Percentiles rank a stretch among this genome's conserved stretches.
phyloP scores from a whole-genome alignment of 257 asterid genomes.

The Cordia subcordata region DNA sequence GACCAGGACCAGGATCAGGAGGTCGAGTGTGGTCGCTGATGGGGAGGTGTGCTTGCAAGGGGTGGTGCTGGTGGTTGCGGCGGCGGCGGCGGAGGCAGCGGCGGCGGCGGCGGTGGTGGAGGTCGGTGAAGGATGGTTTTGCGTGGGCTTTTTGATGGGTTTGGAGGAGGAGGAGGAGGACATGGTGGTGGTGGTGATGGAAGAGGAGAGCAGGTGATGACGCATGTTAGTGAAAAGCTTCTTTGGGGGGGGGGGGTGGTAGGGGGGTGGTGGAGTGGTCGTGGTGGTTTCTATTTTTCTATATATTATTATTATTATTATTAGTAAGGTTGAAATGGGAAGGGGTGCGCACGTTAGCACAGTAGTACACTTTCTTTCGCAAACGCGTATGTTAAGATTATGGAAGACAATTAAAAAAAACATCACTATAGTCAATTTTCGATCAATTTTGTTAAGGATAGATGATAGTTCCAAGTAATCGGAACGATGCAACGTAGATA shows the following conservation, averaged over 20 bases:
- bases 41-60: slow-evolving; percentile 70
- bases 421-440: too few relatives aligned
- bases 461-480: too few relatives aligned
- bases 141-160: slow-evolving; percentile 26
- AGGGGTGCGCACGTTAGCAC: slow-evolving; percentile 20
- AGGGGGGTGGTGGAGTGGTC: neutral
- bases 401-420: too few relatives aligned
- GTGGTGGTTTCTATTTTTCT: neutral
- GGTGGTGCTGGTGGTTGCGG: slow-evolving; percentile 22
- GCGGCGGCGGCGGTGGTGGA: slow-evolving; percentile 6
- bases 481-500: too few relatives aligned
- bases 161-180: slow-evolving; percentile 24
- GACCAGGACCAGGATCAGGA: slow-evolving; percentile 71
- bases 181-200: slow-evolving; percentile 32
- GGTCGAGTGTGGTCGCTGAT: slow-evolving; percentile 66
- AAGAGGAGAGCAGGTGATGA: slow-evolving; percentile 40
- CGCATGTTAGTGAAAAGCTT: slow-evolving; percentile 40
- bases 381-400: too few relatives aligned
- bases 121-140: neutral
- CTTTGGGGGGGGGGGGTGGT: neutral
- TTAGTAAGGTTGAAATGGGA: neutral
- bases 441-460: too few relatives aligned
- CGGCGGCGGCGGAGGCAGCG: slow-evolving; percentile 4
- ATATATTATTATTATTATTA: too few relatives aligned
- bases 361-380: too few relatives aligned